Conservation (phyloP, 1,284 basidiomycete genomes). For the Microbotryum violaceum region DNA sequence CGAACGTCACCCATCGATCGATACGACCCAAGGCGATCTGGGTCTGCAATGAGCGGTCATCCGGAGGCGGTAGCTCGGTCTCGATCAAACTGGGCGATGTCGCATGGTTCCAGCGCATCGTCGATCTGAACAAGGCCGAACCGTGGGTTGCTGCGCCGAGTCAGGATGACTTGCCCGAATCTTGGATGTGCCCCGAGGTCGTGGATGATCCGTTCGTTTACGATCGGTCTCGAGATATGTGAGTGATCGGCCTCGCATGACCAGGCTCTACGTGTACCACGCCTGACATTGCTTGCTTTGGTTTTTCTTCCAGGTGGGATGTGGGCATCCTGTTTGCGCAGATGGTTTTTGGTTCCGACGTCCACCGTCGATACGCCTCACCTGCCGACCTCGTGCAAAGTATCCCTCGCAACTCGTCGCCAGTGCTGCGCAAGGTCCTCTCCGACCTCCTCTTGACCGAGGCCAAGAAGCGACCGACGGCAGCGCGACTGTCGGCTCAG, state of each 20-base stretch:
- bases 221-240: slow-evolving; percentile 31
- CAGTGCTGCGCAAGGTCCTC: slow-evolving; percentile 18
- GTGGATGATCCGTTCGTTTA: slow-evolving; percentile 30
- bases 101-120: slow-evolving; percentile 24
- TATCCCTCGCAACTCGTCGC: slow-evolving; percentile 14
- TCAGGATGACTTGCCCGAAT: slow-evolving; percentile 21
- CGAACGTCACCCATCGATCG: slow-evolving; percentile 28
- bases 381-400: slow-evolving; percentile 27
- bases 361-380: slow-evolving; percentile 14
- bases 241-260: neutral
- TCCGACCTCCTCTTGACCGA: slow-evolving; percentile 28
- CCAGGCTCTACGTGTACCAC: neutral
- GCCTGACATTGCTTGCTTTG: neutral
- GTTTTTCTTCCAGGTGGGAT: slow-evolving; percentile 17
- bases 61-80: neutral
- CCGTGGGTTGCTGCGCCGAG: slow-evolving; percentile 19
- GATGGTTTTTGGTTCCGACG: slow-evolving; percentile 32
- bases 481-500: slow-evolving; percentile 6
- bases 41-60: slow-evolving; percentile 12
- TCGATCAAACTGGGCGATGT: slow-evolving; percentile 11
- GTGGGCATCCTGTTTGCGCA: slow-evolving; percentile 33
- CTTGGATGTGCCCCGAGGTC: slow-evolving; percentile 28
- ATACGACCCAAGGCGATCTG: slow-evolving; percentile 14
- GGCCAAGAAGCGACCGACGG: slow-evolving; percentile 23
- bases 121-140: slow-evolving; percentile 30